phyloP scores from a whole-genome alignment of 306 rosid species.

The Prunus persica region Prunus_persica_NCBIv2 NC_034013.1:14565501-14566000 shows the following conservation, averaged over 20 bases:
- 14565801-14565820: conserved; percentile 66
- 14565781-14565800: conserved; percentile 75
- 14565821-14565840: conserved; percentile 47
- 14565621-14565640: conserved; percentile 49
- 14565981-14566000: conserved; percentile 67
- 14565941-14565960: conserved; percentile 75
- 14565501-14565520: not conserved
- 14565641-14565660: conserved; percentile 55
- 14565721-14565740: conserved; percentile 66
- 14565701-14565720: conserved; percentile 73
- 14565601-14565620: conserved; percentile 71
- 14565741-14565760: conserved; percentile 80
- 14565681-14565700: conserved; percentile 70
- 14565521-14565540: conserved; percentile 28
- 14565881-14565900: not conserved
- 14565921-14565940: conserved; percentile 70
- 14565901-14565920: no score
- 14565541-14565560: conserved; percentile 66
- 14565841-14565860: conserved; percentile 1
- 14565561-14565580: conserved; percentile 71
- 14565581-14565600: conserved; percentile 72
- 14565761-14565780: conserved; percentile 67
- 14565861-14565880: not conserved
- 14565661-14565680: conserved; percentile 70
- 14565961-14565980: conserved; percentile 76